These are phyloP conservation scores for Populus alba DNA, from an alignment of 345 rosid genomes.

Conservation along the genomic window DNA sequence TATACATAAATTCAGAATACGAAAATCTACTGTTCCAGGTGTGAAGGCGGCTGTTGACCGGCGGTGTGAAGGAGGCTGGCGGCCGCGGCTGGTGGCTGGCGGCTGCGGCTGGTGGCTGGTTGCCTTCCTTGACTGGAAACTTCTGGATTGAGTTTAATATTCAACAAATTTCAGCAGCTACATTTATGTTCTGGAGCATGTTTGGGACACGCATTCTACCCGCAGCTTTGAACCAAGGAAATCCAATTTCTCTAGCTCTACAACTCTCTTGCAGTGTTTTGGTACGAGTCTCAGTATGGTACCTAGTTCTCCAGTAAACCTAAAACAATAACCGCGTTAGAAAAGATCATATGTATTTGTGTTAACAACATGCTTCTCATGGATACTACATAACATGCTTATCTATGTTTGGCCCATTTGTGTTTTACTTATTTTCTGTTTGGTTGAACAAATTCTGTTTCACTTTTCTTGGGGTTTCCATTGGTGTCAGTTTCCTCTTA, in stretches of 20 bases:
- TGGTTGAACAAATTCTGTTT: not conserved
- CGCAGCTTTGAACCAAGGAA: slow-evolving; percentile 59
- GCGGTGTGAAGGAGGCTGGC: too few species aligned
- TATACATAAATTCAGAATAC: too few species aligned
- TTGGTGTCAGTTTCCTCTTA: not conserved
- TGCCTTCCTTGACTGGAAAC: too few species aligned
- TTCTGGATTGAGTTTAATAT: too few species aligned
- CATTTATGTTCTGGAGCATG: slow-evolving; percentile 85
- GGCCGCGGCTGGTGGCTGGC: too few species aligned
- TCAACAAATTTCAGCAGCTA: slow-evolving; percentile 85
- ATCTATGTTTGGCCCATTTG: not conserved
- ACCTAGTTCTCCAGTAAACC: not conserved
- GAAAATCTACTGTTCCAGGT: too few species aligned
- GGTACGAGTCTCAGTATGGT: slow-evolving; percentile 43
- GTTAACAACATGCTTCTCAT: not conserved
- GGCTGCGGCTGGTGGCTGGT: too few species aligned
- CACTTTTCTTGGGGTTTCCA: not conserved
- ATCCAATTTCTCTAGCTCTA: slow-evolving; percentile 75
- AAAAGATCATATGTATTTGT: not conserved
- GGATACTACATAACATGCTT: not conserved
- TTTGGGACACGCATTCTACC: slow-evolving; percentile 70
- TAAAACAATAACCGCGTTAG: not conserved
- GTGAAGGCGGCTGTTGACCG: too few species aligned
- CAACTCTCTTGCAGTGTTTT: slow-evolving; percentile 97
- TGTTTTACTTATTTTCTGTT: not conserved